These are phyloP conservation scores for Hypomyces rosellus DNA, from an alignment of 2,329 filamentous ascomycete genomes.

Conservation along the genomic window DNA sequence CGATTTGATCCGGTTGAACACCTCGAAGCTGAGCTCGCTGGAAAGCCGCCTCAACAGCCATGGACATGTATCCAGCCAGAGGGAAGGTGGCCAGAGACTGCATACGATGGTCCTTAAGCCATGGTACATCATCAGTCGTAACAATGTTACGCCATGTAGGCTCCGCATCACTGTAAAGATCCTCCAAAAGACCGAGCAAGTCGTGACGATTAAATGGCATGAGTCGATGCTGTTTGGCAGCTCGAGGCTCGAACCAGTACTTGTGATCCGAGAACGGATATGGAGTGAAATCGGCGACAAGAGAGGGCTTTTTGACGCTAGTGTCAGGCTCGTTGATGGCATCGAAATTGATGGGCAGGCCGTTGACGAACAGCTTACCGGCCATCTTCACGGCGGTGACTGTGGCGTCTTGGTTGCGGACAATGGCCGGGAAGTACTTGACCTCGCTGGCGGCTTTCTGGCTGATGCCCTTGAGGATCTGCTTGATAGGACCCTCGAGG, in stretches of 20 bases:
- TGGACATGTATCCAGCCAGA: constrained; percentile 45
- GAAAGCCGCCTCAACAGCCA: constrained; percentile 42
- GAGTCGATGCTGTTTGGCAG: constrained; percentile 35
- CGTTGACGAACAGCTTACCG: constrained; percentile 39
- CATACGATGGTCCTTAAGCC: constrained; percentile 52
- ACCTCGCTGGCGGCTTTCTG: constrained; percentile 33
- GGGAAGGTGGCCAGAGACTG: constrained; percentile 52
- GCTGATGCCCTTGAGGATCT: constrained; percentile 41
- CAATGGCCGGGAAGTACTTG: constrained; percentile 40
- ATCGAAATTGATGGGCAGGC: constrained; percentile 36
- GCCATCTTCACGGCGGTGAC: constrained; percentile 39
- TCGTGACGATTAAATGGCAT: constrained; percentile 36
- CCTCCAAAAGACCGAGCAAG: constrained; percentile 39
- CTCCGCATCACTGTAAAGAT: constrained; percentile 38
- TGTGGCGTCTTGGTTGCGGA: constrained; percentile 45
- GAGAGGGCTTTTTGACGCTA: constrained; percentile 11
- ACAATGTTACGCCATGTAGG: constrained; percentile 45
- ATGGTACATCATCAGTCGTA: constrained; percentile 45
- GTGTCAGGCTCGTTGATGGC: constrained; percentile 37
- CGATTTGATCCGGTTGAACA: constrained; percentile 16
- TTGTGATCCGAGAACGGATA: constrained; percentile 44
- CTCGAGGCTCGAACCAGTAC: constrained; percentile 44
- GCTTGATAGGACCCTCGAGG: constrained; percentile 43
- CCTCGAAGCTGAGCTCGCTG: constrained; percentile 26
- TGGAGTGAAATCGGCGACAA: constrained; percentile 39